Conservation (phyloP, 257 asterid species). For the Cynanchum wilfordii region DNA sequence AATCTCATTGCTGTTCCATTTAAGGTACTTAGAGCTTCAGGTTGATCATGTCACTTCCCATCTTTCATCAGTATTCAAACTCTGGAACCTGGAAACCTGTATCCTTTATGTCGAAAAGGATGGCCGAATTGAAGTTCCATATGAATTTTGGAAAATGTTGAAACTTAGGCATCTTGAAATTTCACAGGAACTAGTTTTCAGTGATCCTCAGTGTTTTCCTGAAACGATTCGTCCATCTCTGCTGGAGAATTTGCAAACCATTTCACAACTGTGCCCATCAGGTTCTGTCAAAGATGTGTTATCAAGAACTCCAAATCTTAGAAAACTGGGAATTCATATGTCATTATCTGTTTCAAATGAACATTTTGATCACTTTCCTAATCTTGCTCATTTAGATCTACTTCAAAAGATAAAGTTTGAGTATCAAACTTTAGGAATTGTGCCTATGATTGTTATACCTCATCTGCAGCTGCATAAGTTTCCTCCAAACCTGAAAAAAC, state of each 20-base stretch:
- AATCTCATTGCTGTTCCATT: not conserved
- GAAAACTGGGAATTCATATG: constrained; percentile 1
- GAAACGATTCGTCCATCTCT: not conserved
- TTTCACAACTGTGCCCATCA: constrained; percentile 1
- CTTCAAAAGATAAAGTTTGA: not conserved
- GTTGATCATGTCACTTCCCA: not conserved
- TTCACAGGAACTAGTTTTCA: not conserved
- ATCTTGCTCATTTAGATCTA: not conserved
- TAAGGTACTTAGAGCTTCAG: not conserved
- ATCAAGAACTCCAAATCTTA: constrained; percentile 3
- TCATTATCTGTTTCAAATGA: not conserved
- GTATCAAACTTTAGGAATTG: not conserved
- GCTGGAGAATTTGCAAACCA: constrained; percentile 7
- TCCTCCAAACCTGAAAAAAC: not conserved
- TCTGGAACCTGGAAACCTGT: constrained; percentile 15
- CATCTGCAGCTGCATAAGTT: not conserved
- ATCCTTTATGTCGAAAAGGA: not conserved
- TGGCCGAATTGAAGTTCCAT: not conserved
- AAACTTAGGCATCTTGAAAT: not conserved
- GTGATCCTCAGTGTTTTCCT: not conserved
- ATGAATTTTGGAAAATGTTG: not conserved
- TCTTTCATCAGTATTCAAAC: not conserved
- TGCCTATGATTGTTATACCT: not conserved
- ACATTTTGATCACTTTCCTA: not conserved
- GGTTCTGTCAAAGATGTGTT: not conserved